Base-by-base conservation (phyloP, 768 basidiomycete genomes). In the Trametes cinnabarina region DNA sequence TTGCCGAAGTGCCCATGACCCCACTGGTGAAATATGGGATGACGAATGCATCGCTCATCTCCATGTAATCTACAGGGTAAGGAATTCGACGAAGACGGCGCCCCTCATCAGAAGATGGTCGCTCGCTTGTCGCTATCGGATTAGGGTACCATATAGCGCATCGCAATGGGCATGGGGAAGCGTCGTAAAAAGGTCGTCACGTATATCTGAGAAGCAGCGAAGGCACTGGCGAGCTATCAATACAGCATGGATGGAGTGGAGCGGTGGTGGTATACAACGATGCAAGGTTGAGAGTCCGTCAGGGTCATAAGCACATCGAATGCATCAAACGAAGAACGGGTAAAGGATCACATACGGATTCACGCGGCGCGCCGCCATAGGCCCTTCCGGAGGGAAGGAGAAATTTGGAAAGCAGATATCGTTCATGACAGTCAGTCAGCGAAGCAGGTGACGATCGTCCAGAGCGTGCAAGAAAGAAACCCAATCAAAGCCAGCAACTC, bases 91-190 rank as follows among this genome's bases (percentile, higher is more conserved):
- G 89, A 86, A 74, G 92, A 88, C 55, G 91, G 90, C 30, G 90
- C 82, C 67, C 90, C 88, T 57, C 91, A 94, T 80, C 90, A 92
- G 70, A 86, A 83, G 73, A 90, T 93, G 90, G 78, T 86, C 59
- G 72, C 80, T 64, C 76, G 73, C 61, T 70, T 89, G 65, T 77
- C 80, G 58, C 72, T 74, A 69, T 70, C 71, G 49, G 62, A 63
- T 55, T 65, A 60, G 51, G 47, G 50, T 56, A 72, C 59, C 66
- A 57, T 61, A 55, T 61, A 32, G 30, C 30, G 30, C 7, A 32
- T 6, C 7, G 30, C 58, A 66, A 65, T 66, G 57, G 68, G 62
- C 65, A 49, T 65, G 63, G 67, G 67, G 68, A 66, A 68, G 68
- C 44, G 65, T 72, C 71, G 58, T 72, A 59, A 72, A n/a, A 51